A percentile compares a stretch with the other conserved stretches of the same genome.
Conservation (phyloP, 2,329 filamentous ascomycete genomes). For the Rutstroemia sp. region DNA sequence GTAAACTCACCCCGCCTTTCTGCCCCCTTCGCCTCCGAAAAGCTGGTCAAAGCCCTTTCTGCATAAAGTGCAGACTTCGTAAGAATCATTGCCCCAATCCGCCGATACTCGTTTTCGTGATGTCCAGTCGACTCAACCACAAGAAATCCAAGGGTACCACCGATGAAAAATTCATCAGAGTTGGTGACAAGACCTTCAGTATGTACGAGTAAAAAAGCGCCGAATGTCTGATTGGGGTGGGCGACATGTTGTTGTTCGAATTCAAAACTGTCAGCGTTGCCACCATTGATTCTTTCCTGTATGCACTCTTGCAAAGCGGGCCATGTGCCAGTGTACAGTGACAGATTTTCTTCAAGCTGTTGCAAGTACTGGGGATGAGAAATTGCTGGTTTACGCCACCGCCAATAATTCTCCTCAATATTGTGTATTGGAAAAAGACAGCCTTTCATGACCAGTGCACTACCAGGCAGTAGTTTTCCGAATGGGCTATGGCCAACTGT, state of each 20-base stretch:
- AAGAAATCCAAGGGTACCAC: slow-evolving; percentile 5
- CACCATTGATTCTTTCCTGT: slow-evolving; percentile 3
- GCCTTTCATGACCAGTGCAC: slow-evolving; percentile 4
- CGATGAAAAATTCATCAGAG: not conserved
- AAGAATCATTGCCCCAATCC: slow-evolving; percentile 7
- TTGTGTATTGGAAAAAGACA: slow-evolving; percentile 2
- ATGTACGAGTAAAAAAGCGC: slow-evolving; percentile 8
- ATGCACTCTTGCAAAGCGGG: slow-evolving; percentile 7
- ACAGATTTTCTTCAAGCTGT: not conserved
- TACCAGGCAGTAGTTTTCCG: slow-evolving; percentile 1
- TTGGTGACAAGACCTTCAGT: slow-evolving; percentile 1
- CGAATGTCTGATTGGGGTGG: slow-evolving; percentile 10
- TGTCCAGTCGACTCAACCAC: slow-evolving; percentile 12
- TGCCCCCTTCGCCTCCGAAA: not conserved
- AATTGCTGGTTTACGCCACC: not conserved
- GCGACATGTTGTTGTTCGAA: slow-evolving; percentile 15
- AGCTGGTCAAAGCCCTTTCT: not conserved
- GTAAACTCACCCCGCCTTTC: not conserved
- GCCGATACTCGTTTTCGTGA: slow-evolving; percentile 9
- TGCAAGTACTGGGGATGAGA: not conserved
- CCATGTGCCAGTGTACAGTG: not conserved
- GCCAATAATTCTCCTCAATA: slow-evolving; percentile 3
- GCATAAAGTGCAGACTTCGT: not conserved
- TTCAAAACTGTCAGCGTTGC: slow-evolving; percentile 7
- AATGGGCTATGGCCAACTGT: not conserved